A percentile compares a stretch with the other conserved stretches of the same genome.
These are phyloP conservation scores for Mytilinidion resinicola DNA, from an alignment of 495 filamentous ascomycete genomes.

Conservation along the genomic window DNA sequence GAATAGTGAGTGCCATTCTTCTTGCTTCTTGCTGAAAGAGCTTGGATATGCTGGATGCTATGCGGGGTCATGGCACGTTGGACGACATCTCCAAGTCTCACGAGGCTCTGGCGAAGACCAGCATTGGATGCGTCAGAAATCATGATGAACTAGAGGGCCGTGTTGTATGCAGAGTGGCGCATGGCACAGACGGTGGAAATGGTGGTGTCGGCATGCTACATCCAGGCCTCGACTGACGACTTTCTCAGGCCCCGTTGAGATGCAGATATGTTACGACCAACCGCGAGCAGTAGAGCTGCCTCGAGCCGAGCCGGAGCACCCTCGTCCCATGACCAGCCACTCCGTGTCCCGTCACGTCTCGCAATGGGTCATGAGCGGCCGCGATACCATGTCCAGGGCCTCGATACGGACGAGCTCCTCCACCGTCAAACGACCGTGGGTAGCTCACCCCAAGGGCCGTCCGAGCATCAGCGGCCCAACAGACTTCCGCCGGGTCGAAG, in stretches of 20 bases:
- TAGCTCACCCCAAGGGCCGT: constrained; percentile 16
- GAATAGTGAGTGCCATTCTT: constrained; percentile 14
- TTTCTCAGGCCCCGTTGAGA: constrained; percentile 1
- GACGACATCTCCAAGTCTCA: no score
- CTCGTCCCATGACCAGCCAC: constrained; percentile 22
- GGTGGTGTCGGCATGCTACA: no score
- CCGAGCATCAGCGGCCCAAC: constrained; percentile 23
- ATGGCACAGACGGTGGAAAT: no score
- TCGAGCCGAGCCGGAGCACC: constrained; percentile 12
- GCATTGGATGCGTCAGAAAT: no score
- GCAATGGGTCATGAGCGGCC: constrained; percentile 20
- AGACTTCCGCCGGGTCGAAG: constrained; percentile 22
- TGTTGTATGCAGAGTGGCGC: no score
- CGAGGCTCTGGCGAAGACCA: no score
- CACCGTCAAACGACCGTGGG: constrained; percentile 15
- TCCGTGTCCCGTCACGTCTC: constrained; percentile 24
- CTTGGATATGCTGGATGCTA: no score
- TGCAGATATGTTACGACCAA: constrained; percentile 29
- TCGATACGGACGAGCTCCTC: constrained; percentile 19
- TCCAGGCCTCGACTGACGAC: no score
- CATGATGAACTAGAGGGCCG: no score
- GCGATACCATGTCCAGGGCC: constrained; percentile 26
- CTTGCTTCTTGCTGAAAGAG: not conserved
- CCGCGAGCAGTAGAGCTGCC: constrained; percentile 16
- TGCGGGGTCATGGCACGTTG: no score